Conservation (phyloP, 495 filamentous ascomycete genomes). For the Lasiosphaeris hirsuta region DNA sequence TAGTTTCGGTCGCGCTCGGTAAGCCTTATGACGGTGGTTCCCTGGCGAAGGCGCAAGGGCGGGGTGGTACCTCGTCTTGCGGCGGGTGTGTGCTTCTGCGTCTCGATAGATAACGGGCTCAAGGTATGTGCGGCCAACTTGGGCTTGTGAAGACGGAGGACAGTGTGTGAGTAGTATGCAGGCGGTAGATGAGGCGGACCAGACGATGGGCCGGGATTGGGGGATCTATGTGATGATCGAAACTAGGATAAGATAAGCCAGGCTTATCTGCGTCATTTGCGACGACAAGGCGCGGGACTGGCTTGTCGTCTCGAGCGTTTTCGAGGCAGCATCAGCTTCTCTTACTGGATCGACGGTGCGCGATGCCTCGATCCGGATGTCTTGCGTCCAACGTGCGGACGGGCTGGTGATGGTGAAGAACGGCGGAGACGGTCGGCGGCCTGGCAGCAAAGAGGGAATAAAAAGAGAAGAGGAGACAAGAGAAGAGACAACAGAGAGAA, state of each 20-base stretch:
- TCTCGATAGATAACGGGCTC: not conserved
- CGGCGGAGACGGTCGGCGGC: not conserved
- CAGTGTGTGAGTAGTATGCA: constrained; percentile 13
- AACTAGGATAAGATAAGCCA: constrained; percentile 50
- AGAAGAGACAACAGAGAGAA: not conserved
- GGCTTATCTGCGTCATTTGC: constrained; percentile 52
- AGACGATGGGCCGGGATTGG: constrained; percentile 19
- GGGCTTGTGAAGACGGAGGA: not conserved
- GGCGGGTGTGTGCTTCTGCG: not conserved
- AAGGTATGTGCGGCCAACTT: not conserved
- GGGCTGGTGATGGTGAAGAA: not conserved
- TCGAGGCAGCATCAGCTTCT: not conserved
- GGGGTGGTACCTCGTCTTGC: not conserved
- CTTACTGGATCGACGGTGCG: constrained; percentile 11
- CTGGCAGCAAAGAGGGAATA: not conserved
- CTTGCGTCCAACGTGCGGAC: too few relatives aligned
- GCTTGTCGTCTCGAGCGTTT: constrained; percentile 1
- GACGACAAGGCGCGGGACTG: constrained; percentile 15
- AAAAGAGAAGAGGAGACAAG: not conserved
- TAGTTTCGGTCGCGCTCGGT: too few relatives aligned
- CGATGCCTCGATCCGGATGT: not conserved
- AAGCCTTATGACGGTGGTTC: constrained; percentile 3
- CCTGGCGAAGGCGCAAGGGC: not conserved
- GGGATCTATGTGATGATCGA: constrained; percentile 47
- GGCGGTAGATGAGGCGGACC: constrained; percentile 19